These are phyloP conservation scores for Lachancea cidri DNA, from an alignment of 805 yeast genomes.

Conservation along the genomic window DNA sequence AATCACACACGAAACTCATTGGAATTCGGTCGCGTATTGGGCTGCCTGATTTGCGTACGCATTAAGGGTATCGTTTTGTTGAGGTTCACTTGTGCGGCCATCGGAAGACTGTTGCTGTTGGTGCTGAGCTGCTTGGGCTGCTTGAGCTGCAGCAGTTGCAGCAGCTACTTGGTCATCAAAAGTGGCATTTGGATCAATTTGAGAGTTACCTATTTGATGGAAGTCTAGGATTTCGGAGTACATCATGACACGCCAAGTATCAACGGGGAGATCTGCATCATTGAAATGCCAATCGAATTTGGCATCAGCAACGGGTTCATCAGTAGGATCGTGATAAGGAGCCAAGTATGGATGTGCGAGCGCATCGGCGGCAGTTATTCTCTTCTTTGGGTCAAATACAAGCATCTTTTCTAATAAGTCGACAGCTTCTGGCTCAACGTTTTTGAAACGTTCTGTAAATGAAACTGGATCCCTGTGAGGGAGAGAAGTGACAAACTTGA, in stretches of 20 bases:
- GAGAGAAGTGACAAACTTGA: slow-evolving; percentile 87
- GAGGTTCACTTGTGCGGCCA: slow-evolving; percentile 6
- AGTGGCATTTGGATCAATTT: slow-evolving; percentile 32
- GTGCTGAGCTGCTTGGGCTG: slow-evolving; percentile 30
- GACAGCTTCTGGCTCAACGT: slow-evolving; percentile 78
- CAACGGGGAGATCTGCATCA: slow-evolving; percentile 96
- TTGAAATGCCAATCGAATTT: slow-evolving; percentile 97
- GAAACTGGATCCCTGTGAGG: slow-evolving; percentile 94
- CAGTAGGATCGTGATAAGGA: slow-evolving; percentile 95
- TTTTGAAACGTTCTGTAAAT: slow-evolving; percentile 71
- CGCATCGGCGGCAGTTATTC: slow-evolving; percentile 90
- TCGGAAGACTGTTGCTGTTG: slow-evolving; percentile 14
- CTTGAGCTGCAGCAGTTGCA: slow-evolving; percentile 34
- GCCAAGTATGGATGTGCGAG: slow-evolving; percentile 85
- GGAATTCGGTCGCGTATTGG: slow-evolving; percentile 32
- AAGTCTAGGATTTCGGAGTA: slow-evolving; percentile 93
- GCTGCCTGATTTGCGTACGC: slow-evolving; percentile 31
- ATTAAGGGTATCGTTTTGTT: slow-evolving; percentile 21
- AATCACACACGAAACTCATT: slow-evolving; percentile 8
- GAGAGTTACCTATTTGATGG: slow-evolving; percentile 72
- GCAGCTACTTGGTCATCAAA: slow-evolving; percentile 36
- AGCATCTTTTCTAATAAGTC: slow-evolving; percentile 86
- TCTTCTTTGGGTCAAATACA: slow-evolving; percentile 89
- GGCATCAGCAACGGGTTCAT: slow-evolving; percentile 90
- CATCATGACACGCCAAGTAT: slow-evolving; percentile 99